Evolutionary conservation across 2,329 filamentous ascomycete genomes (phyloP).

Genomic region (Colletotrichum sp.): DNA sequence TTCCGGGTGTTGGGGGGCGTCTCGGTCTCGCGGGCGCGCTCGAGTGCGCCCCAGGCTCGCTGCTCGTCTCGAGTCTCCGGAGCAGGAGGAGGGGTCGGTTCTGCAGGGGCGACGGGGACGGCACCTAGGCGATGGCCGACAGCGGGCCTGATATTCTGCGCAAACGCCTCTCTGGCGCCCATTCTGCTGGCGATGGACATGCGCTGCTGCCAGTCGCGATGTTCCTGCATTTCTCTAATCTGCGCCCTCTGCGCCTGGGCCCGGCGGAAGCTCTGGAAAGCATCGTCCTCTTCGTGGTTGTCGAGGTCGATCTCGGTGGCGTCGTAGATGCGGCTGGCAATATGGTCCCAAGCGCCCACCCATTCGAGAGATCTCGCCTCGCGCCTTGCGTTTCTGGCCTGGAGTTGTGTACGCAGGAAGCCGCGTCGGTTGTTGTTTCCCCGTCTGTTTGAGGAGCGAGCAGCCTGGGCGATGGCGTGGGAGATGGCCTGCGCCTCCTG

Average conservation of each 20-base stretch:
- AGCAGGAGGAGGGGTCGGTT: constrained; percentile 33
- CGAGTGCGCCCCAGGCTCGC: constrained; percentile 88
- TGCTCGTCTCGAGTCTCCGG: constrained; percentile 81
- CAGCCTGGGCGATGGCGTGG: neutral
- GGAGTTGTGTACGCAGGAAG: constrained; percentile 62
- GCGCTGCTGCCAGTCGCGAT: constrained; percentile 81
- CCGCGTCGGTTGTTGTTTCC: constrained; percentile 31
- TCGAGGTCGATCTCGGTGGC: constrained; percentile 79
- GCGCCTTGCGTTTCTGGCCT: constrained; percentile 59
- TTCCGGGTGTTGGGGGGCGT: constrained; percentile 64
- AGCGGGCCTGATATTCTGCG: constrained; percentile 59
- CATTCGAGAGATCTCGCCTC: constrained; percentile 80
- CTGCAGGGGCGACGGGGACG: constrained; percentile 31
- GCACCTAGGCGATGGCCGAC: constrained; percentile 69
- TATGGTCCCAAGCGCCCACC: constrained; percentile 82
- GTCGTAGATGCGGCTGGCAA: constrained; percentile 68
- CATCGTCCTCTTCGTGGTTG: constrained; percentile 80
- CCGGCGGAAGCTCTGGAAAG: constrained; percentile 56
- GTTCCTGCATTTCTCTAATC: constrained; percentile 56
- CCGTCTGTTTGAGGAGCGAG: constrained; percentile 3
- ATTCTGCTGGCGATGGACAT: constrained; percentile 82
- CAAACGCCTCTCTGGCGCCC: constrained; percentile 76
- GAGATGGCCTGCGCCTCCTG: neutral
- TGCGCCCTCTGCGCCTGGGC: constrained; percentile 57
- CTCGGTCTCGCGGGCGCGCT: constrained; percentile 78